Evolutionary conservation across 1,139 yeast species (phyloP).

Genomic region (Candida glucosophila): DNA sequence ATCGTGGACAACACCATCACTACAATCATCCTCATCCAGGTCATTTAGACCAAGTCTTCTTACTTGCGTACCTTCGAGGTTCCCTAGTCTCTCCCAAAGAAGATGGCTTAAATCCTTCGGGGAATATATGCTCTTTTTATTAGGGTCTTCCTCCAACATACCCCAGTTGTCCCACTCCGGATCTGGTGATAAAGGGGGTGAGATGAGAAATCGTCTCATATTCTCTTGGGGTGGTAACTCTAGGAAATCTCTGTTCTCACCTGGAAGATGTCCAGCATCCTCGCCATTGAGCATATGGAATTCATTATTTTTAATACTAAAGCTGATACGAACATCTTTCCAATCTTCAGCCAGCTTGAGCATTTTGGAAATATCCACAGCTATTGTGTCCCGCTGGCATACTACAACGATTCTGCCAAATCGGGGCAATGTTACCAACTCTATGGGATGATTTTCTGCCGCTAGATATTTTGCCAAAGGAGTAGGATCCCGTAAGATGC

Average conservation of each 20-base stretch:
- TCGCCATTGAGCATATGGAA: conserved; percentile 6
- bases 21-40: conserved; percentile 5
- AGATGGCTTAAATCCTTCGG: conserved; percentile 35
- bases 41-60: conserved; percentile 18
- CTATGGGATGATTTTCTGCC: conserved; percentile 16
- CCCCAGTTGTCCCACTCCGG: conserved; percentile 41
- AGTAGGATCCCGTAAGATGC: conserved; percentile 17
- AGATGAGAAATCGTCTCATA: conserved; percentile 32
- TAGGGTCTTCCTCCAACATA: conserved; percentile 36
- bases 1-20: conserved; percentile 2
- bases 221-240: conserved; percentile 36
- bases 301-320: conserved; percentile 27
- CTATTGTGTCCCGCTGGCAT: conserved; percentile 17
- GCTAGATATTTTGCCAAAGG: conserved; percentile 19
- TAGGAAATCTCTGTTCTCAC: conserved; percentile 19
- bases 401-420: conserved; percentile 29
- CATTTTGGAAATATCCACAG: conserved; percentile 13
- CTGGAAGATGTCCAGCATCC: too few species aligned
- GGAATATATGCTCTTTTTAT: conserved; percentile 25
- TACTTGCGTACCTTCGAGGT: conserved; percentile 27
- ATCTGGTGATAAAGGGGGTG: conserved; percentile 42
- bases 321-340: conserved; percentile 14
- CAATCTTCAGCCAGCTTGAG: conserved; percentile 12
- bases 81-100: conserved; percentile 40
- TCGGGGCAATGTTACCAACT: conserved; percentile 26